phyloP scores from a whole-genome alignment of 1,284 basidiomycete species.

The Apiotrichum sp. region DNA sequence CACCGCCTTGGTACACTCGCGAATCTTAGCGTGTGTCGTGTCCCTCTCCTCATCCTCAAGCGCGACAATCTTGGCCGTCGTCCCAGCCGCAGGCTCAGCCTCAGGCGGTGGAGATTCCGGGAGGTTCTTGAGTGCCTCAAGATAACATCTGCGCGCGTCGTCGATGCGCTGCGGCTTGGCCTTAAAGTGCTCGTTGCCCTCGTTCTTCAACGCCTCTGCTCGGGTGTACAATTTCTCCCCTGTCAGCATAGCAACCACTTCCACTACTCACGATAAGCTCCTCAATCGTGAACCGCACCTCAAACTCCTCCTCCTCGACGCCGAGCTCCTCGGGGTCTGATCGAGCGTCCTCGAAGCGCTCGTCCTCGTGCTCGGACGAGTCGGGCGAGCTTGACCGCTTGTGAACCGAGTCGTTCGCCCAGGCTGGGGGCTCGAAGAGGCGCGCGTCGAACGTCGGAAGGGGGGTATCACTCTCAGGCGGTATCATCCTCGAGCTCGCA shows the following conservation, averaged over 20 bases:
- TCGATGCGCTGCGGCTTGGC: conserved; percentile 25
- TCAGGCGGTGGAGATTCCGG: conserved; percentile 5
- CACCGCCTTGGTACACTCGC: conserved; percentile 33
- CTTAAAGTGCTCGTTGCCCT: conserved; percentile 38
- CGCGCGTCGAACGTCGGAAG: conserved; percentile 24
- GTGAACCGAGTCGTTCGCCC: conserved; percentile 20
- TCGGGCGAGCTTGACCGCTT: background rate
- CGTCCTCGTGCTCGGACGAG: background rate
- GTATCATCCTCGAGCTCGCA: too few species aligned
- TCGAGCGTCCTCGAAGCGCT: conserved; percentile 7
- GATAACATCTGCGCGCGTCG: conserved; percentile 28
- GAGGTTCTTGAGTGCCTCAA: conserved; percentile 27
- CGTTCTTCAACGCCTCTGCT: conserved; percentile 24
- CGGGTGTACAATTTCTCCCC: conserved; percentile 22
- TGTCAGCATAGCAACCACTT: too few species aligned
- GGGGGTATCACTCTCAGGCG: background rate
- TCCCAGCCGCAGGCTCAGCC: background rate
- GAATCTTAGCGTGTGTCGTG: conserved; percentile 23
- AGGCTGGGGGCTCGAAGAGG: conserved; percentile 32
- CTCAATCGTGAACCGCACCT: conserved; percentile 15
- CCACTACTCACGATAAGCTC: conserved; percentile 24
- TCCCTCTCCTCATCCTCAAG: conserved; percentile 17
- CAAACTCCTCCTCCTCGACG: conserved; percentile 28
- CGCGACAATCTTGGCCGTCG: background rate
- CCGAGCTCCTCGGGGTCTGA: conserved; percentile 30